Percentiles rank a stretch among this genome's conserved stretches.
These are phyloP conservation scores for Pestalotiopsis fici DNA, from an alignment of 2,329 filamentous ascomycete genomes.

Conservation along the genomic window DNA sequence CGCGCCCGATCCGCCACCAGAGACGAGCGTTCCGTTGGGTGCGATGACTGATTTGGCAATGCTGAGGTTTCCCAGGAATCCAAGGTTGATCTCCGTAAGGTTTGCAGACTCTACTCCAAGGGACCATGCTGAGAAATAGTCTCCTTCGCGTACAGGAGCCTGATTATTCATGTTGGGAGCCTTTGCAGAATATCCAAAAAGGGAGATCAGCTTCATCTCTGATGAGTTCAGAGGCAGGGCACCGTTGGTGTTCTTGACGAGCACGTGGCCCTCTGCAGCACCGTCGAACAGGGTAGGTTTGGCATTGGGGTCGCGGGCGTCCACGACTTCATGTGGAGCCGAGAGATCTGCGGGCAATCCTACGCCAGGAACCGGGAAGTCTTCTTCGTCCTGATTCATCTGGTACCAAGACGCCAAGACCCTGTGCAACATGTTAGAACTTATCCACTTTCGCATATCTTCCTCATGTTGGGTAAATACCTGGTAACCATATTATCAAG, in stretches of 20 bases:
- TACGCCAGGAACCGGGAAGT: constrained; percentile 26
- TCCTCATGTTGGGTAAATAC: constrained; percentile 15
- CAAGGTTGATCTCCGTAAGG: constrained; percentile 11
- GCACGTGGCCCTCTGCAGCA: constrained; percentile 34
- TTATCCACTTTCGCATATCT: too few species aligned
- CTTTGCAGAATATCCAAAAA: constrained; percentile 45
- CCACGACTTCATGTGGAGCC: constrained; percentile 36
- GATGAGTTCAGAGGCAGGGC: constrained; percentile 40
- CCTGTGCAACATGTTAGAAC: too few species aligned
- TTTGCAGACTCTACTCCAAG: constrained; percentile 15
- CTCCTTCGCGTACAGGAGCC: constrained; percentile 46
- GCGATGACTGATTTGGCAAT: constrained; percentile 22
- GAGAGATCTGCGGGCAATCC: constrained; percentile 36
- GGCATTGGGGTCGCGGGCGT: constrained; percentile 37
- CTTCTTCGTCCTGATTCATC: constrained; percentile 30
- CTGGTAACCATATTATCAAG: constrained; percentile 56
- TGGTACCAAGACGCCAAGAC: constrained; percentile 41
- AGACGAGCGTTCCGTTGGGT: constrained; percentile 37
- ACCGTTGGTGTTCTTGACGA: constrained; percentile 47
- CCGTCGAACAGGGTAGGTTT: constrained; percentile 31
- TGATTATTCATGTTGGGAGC: constrained; percentile 28
- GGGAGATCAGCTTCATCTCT: constrained; percentile 32
- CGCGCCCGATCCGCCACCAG: constrained; percentile 40
- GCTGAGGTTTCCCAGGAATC: constrained; percentile 23
- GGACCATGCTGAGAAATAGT: constrained; percentile 21